phyloP scores from a whole-genome alignment of 495 filamentous ascomycete species.

The Hypoxylon rickii region DNA sequence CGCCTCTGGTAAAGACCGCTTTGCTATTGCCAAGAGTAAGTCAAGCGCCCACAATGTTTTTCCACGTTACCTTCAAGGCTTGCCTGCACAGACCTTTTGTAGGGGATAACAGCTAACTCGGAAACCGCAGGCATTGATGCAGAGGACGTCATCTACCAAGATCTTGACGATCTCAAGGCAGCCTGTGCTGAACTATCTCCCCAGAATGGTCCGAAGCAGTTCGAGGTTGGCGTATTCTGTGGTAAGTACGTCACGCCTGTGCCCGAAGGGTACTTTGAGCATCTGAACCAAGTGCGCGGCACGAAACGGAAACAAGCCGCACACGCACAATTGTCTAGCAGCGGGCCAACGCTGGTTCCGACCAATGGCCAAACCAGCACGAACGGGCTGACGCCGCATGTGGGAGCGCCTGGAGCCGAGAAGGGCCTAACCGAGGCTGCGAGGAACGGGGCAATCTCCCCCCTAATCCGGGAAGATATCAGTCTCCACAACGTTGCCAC shows the following conservation, averaged over 20 bases:
- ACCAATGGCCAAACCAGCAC: constrained; percentile 5
- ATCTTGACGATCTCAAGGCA: constrained; percentile 78
- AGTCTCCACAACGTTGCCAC: constrained; percentile 29
- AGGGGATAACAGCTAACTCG: constrained; percentile 28
- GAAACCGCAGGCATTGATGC: constrained; percentile 71
- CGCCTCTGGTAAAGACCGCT: constrained; percentile 35
- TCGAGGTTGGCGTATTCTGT: constrained; percentile 97
- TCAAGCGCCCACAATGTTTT: background rate
- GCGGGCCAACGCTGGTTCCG: constrained; percentile 17
- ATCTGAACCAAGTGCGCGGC: constrained; percentile 61
- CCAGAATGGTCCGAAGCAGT: constrained; percentile 58
- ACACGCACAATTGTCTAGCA: constrained; percentile 19
- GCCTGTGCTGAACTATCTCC: constrained; percentile 76
- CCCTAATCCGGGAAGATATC: constrained; percentile 25
- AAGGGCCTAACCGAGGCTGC: background rate
- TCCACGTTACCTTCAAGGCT: background rate
- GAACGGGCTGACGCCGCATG: constrained; percentile 13
- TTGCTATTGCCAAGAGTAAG: constrained; percentile 17
- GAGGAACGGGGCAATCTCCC: constrained; percentile 17
- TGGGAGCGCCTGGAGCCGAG: constrained; percentile 1
- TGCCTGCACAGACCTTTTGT: background rate
- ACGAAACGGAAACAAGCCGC: constrained; percentile 25
- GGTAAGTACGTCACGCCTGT: constrained; percentile 89
- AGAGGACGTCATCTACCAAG: constrained; percentile 91
- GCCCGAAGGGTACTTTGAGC: constrained; percentile 81